Percentiles rank a stretch among this genome's conserved stretches.
Evolutionary conservation across 257 asterid genomes (phyloP).

Genomic region (Vinca minor): DNA sequence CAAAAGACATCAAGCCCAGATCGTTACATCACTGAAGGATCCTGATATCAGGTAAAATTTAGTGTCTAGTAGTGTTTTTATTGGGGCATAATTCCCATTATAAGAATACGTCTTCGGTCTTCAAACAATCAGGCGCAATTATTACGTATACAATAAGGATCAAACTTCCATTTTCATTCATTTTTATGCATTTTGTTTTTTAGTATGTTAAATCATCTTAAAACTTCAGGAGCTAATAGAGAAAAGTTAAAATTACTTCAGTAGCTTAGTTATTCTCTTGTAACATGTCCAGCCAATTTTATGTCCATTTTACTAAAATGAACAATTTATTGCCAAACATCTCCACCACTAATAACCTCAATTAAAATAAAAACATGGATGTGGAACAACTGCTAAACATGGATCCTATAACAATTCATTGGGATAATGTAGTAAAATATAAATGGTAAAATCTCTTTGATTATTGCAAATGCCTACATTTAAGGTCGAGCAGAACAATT

Average conservation of each 20-base stretch:
- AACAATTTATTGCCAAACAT: too few relatives aligned
- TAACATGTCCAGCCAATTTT: background rate
- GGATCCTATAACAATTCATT: background rate
- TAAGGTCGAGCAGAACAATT: background rate
- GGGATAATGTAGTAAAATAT: background rate
- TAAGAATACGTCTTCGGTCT: too few relatives aligned
- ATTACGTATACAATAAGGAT: background rate
- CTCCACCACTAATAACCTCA: background rate
- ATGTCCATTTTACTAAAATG: background rate
- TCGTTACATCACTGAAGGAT: conserved; percentile 90
- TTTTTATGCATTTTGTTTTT: background rate
- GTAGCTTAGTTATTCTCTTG: background rate
- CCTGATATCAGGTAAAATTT: conserved; percentile 83
- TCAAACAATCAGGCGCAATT: background rate
- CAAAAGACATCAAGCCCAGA: conserved; percentile 97
- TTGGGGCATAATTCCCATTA: background rate
- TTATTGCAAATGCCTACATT: background rate
- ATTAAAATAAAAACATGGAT: background rate
- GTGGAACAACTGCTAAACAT: background rate
- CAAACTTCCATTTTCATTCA: background rate
- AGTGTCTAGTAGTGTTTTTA: conserved; percentile 12
- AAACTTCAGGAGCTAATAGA: background rate
- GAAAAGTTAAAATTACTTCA: background rate
- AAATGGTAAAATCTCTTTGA: background rate
- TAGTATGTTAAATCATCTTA: background rate